phyloP scores from a whole-genome alignment of 2,329 filamentous ascomycete species.

The Juglanconis oblonga region DNA sequence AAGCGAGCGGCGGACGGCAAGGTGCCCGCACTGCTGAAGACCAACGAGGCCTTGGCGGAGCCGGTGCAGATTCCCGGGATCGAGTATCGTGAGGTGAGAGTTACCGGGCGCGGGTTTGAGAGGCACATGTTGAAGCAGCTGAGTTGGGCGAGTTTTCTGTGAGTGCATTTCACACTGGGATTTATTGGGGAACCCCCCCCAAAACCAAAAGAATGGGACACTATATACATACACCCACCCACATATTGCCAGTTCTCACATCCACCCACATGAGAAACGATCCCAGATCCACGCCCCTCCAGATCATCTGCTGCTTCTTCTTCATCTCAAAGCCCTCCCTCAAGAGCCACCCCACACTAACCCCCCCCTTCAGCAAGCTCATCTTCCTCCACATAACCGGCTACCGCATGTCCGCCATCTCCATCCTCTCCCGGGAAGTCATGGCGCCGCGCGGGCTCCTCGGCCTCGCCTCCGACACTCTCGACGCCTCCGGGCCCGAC shows the following conservation, averaged over 20 bases:
- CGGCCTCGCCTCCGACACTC: conserved; percentile 65
- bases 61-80: conserved; percentile 62
- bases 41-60: conserved; percentile 49
- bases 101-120: conserved; percentile 73
- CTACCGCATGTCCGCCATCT: conserved; percentile 66
- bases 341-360: neutral
- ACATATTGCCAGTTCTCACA: no score
- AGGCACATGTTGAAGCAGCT: conserved; percentile 64
- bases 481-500: conserved; percentile 65
- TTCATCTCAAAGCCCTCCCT: neutral
- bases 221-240: no score
- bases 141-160: conserved; percentile 65
- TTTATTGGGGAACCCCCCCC: no score
- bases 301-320: neutral
- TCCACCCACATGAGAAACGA: no score
- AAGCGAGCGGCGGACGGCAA: conserved; percentile 52
- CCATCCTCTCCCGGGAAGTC: conserved; percentile 65
- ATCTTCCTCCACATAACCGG: conserved; percentile 62
- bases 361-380: conserved; percentile 48
- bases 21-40: conserved; percentile 41
- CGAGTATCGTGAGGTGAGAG: conserved; percentile 63
- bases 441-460: conserved; percentile 71
- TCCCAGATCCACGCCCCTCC: no score
- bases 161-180: conserved; percentile 22
- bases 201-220: neutral